Conservation (phyloP, 768 basidiomycete genomes). For the Leccinum rimulosum region DNA sequence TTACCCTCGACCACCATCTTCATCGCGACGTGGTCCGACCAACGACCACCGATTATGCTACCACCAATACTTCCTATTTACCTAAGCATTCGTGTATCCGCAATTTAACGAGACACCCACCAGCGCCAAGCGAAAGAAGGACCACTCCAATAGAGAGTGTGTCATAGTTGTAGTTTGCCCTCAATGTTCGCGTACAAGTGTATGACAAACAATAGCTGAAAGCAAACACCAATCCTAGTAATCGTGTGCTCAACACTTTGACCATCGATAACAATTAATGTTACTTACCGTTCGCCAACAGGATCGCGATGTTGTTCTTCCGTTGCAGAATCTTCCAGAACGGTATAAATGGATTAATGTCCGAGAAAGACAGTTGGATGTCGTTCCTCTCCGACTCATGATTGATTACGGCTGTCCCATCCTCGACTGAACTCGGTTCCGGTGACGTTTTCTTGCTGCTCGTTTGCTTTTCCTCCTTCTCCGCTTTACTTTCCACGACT, state of each 20-base stretch:
- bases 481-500: slow-evolving; percentile 12
- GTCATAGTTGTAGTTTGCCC: slow-evolving; percentile 58
- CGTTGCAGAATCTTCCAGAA: slow-evolving; percentile 55
- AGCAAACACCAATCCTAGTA: slow-evolving; percentile 64
- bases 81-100: background rate
- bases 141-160: slow-evolving; percentile 74
- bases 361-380: slow-evolving; percentile 57
- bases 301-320: slow-evolving; percentile 64
- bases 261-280: background rate
- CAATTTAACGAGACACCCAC: slow-evolving; percentile 34
- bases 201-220: slow-evolving; percentile 71
- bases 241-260: slow-evolving; percentile 7
- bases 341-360: slow-evolving; percentile 74
- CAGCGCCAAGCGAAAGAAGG: slow-evolving; percentile 70
- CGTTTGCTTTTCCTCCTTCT: slow-evolving; percentile 11
- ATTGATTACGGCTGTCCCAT: slow-evolving; percentile 13
- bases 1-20: slow-evolving; percentile 43
- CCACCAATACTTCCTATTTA: slow-evolving; percentile 47
- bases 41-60: slow-evolving; percentile 56
- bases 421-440: slow-evolving; percentile 23
- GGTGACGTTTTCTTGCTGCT: slow-evolving; percentile 14
- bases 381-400: slow-evolving; percentile 19
- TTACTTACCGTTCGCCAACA: slow-evolving; percentile 35
- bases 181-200: slow-evolving; percentile 70
- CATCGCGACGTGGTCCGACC: slow-evolving; percentile 50